These are phyloP conservation scores for Antitrichia curtipendula DNA, from an alignment of 225 moss, liverwort and hornwort species.

Conservation along the genomic window DNA sequence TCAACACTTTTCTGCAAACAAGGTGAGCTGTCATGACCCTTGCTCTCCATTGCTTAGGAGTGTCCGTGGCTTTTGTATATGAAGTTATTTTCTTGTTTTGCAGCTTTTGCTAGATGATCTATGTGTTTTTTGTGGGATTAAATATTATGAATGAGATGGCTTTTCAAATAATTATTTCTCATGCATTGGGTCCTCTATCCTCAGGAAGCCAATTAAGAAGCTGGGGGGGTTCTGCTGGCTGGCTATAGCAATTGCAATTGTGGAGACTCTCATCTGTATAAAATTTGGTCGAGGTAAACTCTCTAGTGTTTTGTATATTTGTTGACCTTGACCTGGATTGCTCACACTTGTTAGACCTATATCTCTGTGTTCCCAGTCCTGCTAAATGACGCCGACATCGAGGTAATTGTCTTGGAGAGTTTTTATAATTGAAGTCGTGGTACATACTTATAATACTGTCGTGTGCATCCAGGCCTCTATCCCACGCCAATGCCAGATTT, in stretches of 20 bases:
- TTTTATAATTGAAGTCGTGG: not conserved
- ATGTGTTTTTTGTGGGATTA: not conserved
- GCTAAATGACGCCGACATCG: not conserved
- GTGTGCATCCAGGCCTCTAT: conserved; percentile 57
- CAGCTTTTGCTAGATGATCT: not conserved
- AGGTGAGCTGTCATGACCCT: conserved; percentile 19
- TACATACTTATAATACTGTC: not conserved
- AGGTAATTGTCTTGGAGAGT: not conserved
- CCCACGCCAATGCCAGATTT: conserved; percentile 75
- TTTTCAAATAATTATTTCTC: not conserved
- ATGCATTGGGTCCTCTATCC: not conserved
- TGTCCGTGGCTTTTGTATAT: not conserved
- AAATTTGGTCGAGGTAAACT: conserved; percentile 75
- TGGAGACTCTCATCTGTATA: conserved; percentile 79
- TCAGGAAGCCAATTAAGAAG: conserved; percentile 71
- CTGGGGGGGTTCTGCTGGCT: conserved; percentile 77
- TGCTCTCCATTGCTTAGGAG: not conserved
- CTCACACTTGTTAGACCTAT: not conserved
- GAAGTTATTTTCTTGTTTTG: not conserved
- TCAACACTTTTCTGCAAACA: conserved; percentile 79
- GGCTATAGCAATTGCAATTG: conserved; percentile 53
- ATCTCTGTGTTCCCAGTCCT: not conserved
- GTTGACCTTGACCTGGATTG: not conserved
- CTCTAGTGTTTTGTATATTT: not conserved
- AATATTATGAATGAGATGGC: not conserved